Percentiles rank a stretch among this genome's conserved stretches.
These are phyloP conservation scores for Sphaerulina vaccinii DNA, from an alignment of 2,329 filamentous ascomycete species.

Conservation along the genomic window DNA sequence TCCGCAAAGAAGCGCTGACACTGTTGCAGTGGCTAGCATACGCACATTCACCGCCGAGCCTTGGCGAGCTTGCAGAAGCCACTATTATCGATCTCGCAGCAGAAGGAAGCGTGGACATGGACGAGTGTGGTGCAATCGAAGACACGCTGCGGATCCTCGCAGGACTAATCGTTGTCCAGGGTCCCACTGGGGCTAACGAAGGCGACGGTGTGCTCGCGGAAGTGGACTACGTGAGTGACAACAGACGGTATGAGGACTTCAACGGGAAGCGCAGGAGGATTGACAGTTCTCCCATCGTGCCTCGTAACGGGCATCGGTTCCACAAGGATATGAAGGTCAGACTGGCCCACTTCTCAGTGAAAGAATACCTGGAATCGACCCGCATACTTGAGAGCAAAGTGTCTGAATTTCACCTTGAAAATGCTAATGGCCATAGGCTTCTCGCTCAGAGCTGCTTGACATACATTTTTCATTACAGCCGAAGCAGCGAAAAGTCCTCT, in stretches of 20 bases:
- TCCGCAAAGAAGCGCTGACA: conserved; percentile 16
- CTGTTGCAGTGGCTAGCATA: conserved; percentile 28
- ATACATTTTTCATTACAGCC: conserved; percentile 20
- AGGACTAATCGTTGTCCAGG: conserved; percentile 14
- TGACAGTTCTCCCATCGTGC: too few relatives aligned
- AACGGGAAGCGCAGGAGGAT: too few relatives aligned
- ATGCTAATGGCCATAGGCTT: conserved; percentile 10
- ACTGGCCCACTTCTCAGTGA: conserved; percentile 30
- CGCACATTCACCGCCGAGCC: conserved; percentile 19
- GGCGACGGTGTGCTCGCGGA: neutral
- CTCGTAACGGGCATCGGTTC: neutral
- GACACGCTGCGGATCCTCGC: conserved; percentile 21
- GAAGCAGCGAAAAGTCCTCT: conserved; percentile 6
- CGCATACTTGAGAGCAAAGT: conserved; percentile 16
- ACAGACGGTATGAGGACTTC: too few relatives aligned
- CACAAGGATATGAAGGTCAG: conserved; percentile 17
- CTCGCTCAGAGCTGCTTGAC: conserved; percentile 20
- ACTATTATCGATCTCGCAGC: conserved; percentile 17
- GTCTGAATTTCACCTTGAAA: conserved; percentile 14
- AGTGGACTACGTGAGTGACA: neutral
- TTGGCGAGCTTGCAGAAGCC: conserved; percentile 27
- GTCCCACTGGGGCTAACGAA: too few relatives aligned
- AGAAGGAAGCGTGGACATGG: conserved; percentile 16
- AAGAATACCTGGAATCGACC: conserved; percentile 28
- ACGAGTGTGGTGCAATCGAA: conserved; percentile 7